Base-by-base conservation (phyloP, 1,284 basidiomycete genomes). In the Stygiomarasmius scandens region DNA sequence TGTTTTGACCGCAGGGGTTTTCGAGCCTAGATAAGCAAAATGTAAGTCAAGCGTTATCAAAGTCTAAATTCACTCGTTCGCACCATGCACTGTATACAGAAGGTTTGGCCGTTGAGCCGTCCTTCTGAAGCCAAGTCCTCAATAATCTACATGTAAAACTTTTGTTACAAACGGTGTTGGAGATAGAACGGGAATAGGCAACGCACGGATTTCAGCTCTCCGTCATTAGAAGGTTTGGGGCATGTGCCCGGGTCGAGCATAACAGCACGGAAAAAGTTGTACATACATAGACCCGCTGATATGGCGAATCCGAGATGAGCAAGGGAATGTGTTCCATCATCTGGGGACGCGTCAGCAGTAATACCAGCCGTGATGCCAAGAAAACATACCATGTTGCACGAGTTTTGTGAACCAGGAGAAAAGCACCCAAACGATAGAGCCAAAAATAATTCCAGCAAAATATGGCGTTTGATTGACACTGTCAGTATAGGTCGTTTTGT, bases 1-100 rank as follows among this genome's bases (percentile, higher is more conserved):
- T 99, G 97, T 72, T 97, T 98, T 23, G 93, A 96, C 6, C 96
- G 85, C 22, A 99, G 77, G 2, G 96, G 94, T 67, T 96, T 95
- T 45, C 91, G 85, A 1, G 92, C 88, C 88, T 92, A 54, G 16
- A 53, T 16, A 48, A 20, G 55, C 46, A 16, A 51, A 43, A 53
- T 41, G 16, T 9, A 12, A 8, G 38, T 14, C 8, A 34, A 8
- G 32, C 32, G 48, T 24, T 23, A 56, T 25, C 49, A 46, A 45
- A n/a, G 8, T 22, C 9, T 55, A 32, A 16, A 46, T 56, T 51
- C n/a, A n/a, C 16, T 12, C 29, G 29, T 3, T 63, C 80, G 47
- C 61, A 85, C 87, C 92, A 99, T 92, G 74, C 96, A 99, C 54
- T 89, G 82, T 53, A 98, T 91, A 70, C 97, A 99, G 74, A 97